phyloP scores from a whole-genome alignment of 441 rosid genomes.

The Omphalea diandra region DNA sequence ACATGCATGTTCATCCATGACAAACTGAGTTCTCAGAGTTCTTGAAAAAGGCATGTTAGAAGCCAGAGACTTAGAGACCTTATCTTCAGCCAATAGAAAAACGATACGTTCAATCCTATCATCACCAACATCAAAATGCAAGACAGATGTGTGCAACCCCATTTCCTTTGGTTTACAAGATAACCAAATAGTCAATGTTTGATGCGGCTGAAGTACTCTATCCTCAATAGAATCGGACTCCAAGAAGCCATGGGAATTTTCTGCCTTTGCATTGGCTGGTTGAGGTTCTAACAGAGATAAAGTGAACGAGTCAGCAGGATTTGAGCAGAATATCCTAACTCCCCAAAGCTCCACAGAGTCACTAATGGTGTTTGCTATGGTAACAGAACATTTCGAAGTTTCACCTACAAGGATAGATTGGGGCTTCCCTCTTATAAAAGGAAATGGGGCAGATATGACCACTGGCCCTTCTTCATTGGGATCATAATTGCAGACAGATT shows the following conservation, averaged over 20 bases:
- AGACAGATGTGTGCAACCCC: constrained; percentile 48
- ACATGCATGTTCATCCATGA: constrained; percentile 26
- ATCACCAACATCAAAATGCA: constrained; percentile 48
- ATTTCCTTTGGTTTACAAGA: constrained; percentile 57
- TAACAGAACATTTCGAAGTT: constrained; percentile 37
- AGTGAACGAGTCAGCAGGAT: constrained; percentile 41
- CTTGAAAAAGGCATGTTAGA: constrained; percentile 33
- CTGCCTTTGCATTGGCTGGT: constrained; percentile 23
- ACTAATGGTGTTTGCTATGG: constrained; percentile 35
- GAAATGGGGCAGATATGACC: constrained; percentile 46
- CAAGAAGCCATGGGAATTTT: constrained; percentile 28
- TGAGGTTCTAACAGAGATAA: constrained; percentile 51
- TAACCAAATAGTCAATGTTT: constrained; percentile 46
- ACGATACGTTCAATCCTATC: constrained; percentile 48
- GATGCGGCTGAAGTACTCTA: constrained; percentile 43
- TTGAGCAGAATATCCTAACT: constrained; percentile 41
- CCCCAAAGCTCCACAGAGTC: constrained; percentile 54
- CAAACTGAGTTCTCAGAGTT: constrained; percentile 30
- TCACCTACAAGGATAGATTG: constrained; percentile 40
- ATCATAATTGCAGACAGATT: constrained; percentile 32
- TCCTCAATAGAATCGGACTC: constrained; percentile 41
- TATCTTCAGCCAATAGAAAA: constrained; percentile 53
- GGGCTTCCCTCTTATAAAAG: constrained; percentile 40
- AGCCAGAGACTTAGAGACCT: constrained; percentile 44
- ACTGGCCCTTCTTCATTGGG: constrained; percentile 32